A percentile compares a stretch with the other conserved stretches of the same genome.
Evolutionary conservation across 345 rosid genomes (phyloP).

Genomic region (Kernera saxatilis): DNA sequence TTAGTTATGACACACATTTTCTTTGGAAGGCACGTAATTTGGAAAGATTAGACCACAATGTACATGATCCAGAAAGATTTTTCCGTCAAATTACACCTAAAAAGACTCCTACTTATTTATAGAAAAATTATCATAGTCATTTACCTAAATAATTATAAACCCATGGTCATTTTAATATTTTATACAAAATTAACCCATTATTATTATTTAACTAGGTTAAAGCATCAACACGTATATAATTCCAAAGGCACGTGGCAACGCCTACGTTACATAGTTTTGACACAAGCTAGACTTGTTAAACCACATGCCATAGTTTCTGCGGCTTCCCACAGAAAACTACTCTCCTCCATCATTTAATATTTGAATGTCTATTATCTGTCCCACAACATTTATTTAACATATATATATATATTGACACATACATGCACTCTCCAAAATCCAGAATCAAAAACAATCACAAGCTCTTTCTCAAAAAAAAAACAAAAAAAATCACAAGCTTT

Average conservation of each 20-base stretch:
- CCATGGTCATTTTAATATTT: too few relatives aligned
- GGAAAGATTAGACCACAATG: too few relatives aligned
- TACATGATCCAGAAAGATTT: too few relatives aligned
- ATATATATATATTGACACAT: neutral
- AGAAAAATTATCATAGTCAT: too few relatives aligned
- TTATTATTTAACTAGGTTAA: too few relatives aligned
- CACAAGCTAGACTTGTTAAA: conserved; percentile 19
- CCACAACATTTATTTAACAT: neutral
- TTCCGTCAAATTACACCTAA: too few relatives aligned
- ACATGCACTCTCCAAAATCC: neutral
- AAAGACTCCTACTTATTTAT: too few relatives aligned
- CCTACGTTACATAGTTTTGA: conserved; percentile 1
- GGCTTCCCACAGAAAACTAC: conserved; percentile 24
- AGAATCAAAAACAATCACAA: neutral
- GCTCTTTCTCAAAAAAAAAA: neutral
- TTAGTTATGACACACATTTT: too few relatives aligned
- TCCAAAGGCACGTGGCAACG: conserved; percentile 10
- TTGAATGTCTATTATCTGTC: conserved; percentile 1
- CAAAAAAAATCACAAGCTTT: neutral
- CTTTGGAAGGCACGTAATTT: too few relatives aligned
- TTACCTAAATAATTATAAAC: too few relatives aligned
- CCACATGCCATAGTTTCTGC: conserved; percentile 20
- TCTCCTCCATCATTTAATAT: neutral
- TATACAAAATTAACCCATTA: too few relatives aligned
- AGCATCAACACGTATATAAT: too few relatives aligned